Evolutionary conservation across 257 asterid species (phyloP).

Genomic region (Euphrasia confusa): DNA sequence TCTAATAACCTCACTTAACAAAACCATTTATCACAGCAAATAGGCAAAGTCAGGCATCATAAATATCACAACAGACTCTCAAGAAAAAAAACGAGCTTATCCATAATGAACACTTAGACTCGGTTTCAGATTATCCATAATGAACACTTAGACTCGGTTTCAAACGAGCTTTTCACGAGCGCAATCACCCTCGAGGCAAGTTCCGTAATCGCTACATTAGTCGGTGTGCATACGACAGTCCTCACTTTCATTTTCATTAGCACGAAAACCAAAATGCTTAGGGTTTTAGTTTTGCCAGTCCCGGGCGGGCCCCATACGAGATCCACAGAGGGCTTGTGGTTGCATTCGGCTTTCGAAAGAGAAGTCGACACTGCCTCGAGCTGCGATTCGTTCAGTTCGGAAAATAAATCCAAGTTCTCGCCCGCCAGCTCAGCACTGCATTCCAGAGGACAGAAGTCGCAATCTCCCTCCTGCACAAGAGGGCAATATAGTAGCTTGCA

Average conservation of each 20-base stretch:
- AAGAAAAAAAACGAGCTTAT: too few relatives aligned
- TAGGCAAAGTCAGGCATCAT: too few relatives aligned
- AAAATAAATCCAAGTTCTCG: constrained; percentile 16
- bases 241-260: constrained; percentile 38
- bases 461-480: constrained; percentile 20
- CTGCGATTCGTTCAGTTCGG: constrained; percentile 41
- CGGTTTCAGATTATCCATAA: constrained; percentile 30
- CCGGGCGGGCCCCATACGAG: constrained; percentile 69
- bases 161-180: constrained; percentile 23
- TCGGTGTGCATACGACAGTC: constrained; percentile 54
- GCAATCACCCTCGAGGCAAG: constrained; percentile 40
- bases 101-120: too few relatives aligned
- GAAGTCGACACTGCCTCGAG: constrained; percentile 33
- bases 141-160: constrained; percentile 23
- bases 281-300: constrained; percentile 50
- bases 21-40: too few relatives aligned
- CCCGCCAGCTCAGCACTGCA: constrained; percentile 1
- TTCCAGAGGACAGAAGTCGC: constrained; percentile 25
- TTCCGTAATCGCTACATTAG: constrained; percentile 53
- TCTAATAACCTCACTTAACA: too few relatives aligned
- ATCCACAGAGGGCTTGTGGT: constrained; percentile 31
- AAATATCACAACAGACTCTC: too few relatives aligned
- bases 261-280: constrained; percentile 33
- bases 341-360: constrained; percentile 19
- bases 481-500: too few relatives aligned